Percentiles rank a stretch among this genome's conserved stretches.
Evolutionary conservation across 306 rosid genomes (phyloP).

Genomic region (Pachyrhizus erosus): DNA sequence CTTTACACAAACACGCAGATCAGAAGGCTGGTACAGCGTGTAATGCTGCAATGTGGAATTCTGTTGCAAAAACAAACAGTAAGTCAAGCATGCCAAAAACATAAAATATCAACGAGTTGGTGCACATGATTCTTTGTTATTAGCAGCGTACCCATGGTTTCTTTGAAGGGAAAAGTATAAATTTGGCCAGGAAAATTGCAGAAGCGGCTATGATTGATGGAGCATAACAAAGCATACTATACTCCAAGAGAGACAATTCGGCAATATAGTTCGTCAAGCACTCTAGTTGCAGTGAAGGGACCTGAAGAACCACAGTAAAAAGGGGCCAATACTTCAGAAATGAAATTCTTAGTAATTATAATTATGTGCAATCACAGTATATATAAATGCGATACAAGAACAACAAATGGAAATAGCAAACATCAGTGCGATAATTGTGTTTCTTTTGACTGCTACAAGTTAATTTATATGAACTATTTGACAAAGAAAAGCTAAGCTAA

Average conservation of each 20-base stretch:
- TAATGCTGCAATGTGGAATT: slow-evolving; percentile 68
- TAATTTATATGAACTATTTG: not conserved
- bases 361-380: not conserved
- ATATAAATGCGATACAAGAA: not conserved
- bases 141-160: slow-evolving; percentile 84
- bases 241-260: slow-evolving; percentile 87
- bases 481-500: too few relatives aligned
- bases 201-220: slow-evolving; percentile 91
- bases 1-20: slow-evolving; percentile 75
- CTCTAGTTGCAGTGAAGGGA: slow-evolving; percentile 78
- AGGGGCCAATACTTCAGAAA: not conserved
- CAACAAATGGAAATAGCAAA: slow-evolving; percentile 14
- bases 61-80: slow-evolving; percentile 47
- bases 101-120: not conserved
- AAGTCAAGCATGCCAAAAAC: slow-evolving; percentile 6
- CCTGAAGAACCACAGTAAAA: slow-evolving; percentile 35
- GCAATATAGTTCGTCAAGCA: slow-evolving; percentile 89
- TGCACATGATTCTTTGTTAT: not conserved
- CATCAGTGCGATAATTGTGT: not conserved
- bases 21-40: slow-evolving; percentile 67
- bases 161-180: slow-evolving; percentile 64
- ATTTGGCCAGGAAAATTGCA: slow-evolving; percentile 85
- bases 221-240: slow-evolving; percentile 79
- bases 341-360: not conserved
- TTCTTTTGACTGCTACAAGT: not conserved